A percentile compares a stretch with the other conserved stretches of the same genome.
Conservation (phyloP, 2,329 filamentous ascomycete genomes). For the Trichophyton rubrum region DNA sequence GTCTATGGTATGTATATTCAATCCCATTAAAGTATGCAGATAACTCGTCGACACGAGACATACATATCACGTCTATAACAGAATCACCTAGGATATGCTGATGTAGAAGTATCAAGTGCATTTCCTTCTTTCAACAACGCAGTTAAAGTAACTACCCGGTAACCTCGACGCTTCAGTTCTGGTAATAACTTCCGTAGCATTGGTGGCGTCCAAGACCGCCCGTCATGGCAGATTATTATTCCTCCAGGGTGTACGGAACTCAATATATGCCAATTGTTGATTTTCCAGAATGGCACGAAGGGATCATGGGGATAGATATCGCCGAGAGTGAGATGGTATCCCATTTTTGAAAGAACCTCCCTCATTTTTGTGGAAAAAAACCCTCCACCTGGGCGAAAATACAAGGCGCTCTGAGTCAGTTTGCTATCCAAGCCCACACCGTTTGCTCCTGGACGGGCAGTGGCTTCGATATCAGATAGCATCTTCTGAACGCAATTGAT, state of each 20-base stretch:
- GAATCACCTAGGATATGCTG: background rate
- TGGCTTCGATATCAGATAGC: slow-evolving; percentile 34
- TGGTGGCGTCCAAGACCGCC: slow-evolving; percentile 66
- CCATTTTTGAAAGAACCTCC: slow-evolving; percentile 43
- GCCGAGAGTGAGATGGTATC: slow-evolving; percentile 64
- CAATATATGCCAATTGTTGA: slow-evolving; percentile 69
- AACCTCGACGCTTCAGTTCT: slow-evolving; percentile 57
- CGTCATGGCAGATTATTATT: slow-evolving; percentile 77
- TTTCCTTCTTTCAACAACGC: slow-evolving; percentile 35
- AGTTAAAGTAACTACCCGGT: slow-evolving; percentile 57
- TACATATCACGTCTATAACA: no score
- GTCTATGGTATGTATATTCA: no score
- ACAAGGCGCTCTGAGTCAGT: slow-evolving; percentile 36
- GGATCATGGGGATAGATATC: slow-evolving; percentile 83
- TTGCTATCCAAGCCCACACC: slow-evolving; percentile 27
- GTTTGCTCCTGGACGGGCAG: slow-evolving; percentile 20
- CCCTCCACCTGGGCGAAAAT: slow-evolving; percentile 74
- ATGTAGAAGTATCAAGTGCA: background rate
- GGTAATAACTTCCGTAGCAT: slow-evolving; percentile 65
- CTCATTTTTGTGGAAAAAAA: slow-evolving; percentile 67
- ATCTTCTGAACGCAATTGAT: slow-evolving; percentile 51
- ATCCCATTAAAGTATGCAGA: background rate
- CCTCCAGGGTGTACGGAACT: slow-evolving; percentile 66
- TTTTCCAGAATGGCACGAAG: slow-evolving; percentile 55
- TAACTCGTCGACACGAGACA: no score